Evolutionary conservation across 2,329 filamentous ascomycete genomes (phyloP).

Genomic region (Trichothecium roseum): DNA sequence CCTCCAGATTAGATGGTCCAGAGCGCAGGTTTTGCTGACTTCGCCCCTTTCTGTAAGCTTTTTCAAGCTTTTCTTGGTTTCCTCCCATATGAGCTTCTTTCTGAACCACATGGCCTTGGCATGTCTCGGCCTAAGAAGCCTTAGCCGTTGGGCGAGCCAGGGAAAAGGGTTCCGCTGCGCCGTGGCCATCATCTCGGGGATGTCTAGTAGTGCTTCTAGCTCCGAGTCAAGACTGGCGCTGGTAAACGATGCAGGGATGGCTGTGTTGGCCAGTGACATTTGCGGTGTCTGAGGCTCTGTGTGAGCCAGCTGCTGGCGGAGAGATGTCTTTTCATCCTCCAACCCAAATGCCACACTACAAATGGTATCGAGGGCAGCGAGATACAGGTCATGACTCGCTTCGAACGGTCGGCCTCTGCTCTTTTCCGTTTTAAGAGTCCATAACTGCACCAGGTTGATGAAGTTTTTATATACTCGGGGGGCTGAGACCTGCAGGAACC

Average conservation of each 20-base stretch:
- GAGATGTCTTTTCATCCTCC: conserved; percentile 10
- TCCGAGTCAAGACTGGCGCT: conserved; percentile 8
- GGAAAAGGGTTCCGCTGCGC: conserved; percentile 13
- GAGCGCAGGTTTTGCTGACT: conserved; percentile 10
- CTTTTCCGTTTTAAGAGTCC: conserved; percentile 18
- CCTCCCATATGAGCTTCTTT: conserved; percentile 9
- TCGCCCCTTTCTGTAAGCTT: conserved; percentile 7
- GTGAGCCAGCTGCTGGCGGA: conserved; percentile 8
- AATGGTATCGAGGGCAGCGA: conserved; percentile 23
- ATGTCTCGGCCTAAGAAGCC: conserved; percentile 13
- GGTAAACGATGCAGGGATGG: conserved; percentile 5
- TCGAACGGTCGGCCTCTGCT: conserved; percentile 19
- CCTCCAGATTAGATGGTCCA: conserved; percentile 22
- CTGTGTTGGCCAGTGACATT: no score
- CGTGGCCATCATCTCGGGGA: conserved; percentile 15
- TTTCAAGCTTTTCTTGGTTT: conserved; percentile 11
- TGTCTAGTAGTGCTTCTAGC: conserved; percentile 11
- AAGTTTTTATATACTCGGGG: conserved; percentile 22
- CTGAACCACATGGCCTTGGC: conserved; percentile 14
- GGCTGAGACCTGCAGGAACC: conserved; percentile 19
- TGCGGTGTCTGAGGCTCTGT: conserved; percentile 1
- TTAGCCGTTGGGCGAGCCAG: conserved; percentile 10
- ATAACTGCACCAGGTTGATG: conserved; percentile 19
- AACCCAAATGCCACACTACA: conserved; percentile 21
- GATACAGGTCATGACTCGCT: conserved; percentile 19